Base-by-base conservation (phyloP, 331 rosid species). In the Malus hybrid region DNA sequence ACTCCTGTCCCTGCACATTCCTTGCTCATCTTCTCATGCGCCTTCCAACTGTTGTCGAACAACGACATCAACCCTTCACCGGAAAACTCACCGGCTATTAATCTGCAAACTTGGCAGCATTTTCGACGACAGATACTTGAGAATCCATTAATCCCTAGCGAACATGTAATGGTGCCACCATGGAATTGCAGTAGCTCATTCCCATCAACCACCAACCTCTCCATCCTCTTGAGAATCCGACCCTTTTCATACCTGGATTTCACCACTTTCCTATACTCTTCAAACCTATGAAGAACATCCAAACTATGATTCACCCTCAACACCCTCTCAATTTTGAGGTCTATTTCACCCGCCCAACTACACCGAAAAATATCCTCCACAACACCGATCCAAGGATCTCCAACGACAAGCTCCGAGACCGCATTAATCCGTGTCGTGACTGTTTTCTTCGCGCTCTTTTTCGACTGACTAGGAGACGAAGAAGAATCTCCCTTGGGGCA, bases 131-230 rank as follows among this genome's bases (percentile, higher is more conserved):
- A 80, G n/a, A 50, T 27, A 18, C 54, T 24, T 5, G 79, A 33
- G 12, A 32, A 29, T 1, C 67, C 22, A 46, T 69, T 10, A 57
- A n/a, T 65, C 65, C 79, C 79, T 34, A 68, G 15, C 27, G 83
- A 68, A 64, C 79, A 74, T 22, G 79, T 31, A 22, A 80, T 56
- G 24, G 63, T 44, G 19, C 75, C 66, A 8, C 76, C 79, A 68
- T 80, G 52, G 71, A 80, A 73, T 31, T 34, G 56, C 68, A 73
- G 7, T 6, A 73, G 52, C 59, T 79, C 82, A 42, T 79, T 79
- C 63, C 77, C 78, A 65, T 65, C 77, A 56, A 66, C 78, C 55
- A 44, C 67, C 67, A 79, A 48, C 24, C 69, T 55, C 69, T 72
- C 76, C 32, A 56, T 22, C 66, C 27, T 56, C 66, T 56, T 71